Conservation (phyloP, 441 rosid species). For the Jatropha podagrica region DNA sequence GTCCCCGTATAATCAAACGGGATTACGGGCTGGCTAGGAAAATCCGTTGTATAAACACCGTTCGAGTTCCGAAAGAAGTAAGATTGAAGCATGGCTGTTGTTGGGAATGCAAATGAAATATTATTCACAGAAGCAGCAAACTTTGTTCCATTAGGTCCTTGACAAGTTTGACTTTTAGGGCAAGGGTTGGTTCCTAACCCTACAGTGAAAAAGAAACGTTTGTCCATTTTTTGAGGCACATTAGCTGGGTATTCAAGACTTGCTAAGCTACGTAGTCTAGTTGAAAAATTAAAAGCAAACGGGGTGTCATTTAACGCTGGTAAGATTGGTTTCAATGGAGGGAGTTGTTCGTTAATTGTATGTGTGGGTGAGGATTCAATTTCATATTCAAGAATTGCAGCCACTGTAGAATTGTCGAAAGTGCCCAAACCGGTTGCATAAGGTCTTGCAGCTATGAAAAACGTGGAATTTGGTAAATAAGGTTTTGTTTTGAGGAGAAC, state of each 20-base stretch:
- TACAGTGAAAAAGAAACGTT: conserved; percentile 49
- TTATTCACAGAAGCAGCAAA: conserved; percentile 66
- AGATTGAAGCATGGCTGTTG: conserved; percentile 49
- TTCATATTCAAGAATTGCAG: conserved; percentile 56
- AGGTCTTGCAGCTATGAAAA: conserved; percentile 61
- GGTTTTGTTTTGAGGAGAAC: conserved; percentile 60
- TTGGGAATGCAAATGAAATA: conserved; percentile 49
- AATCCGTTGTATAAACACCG: conserved; percentile 51
- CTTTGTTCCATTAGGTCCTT: conserved; percentile 58
- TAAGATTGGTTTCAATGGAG: conserved; percentile 43
- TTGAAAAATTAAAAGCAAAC: conserved; percentile 41
- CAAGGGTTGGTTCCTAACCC: conserved; percentile 62
- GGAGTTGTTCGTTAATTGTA: conserved; percentile 28
- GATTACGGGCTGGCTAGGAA: conserved; percentile 44
- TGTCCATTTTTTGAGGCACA: conserved; percentile 51
- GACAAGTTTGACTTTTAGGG: conserved; percentile 56
- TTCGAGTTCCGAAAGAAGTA: conserved; percentile 38
- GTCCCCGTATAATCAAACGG: conserved; percentile 63
- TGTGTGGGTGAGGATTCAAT: neutral
- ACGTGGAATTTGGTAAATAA: conserved; percentile 41
- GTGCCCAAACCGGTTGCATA: conserved; percentile 58
- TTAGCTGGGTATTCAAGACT: conserved; percentile 45
- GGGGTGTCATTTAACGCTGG: conserved; percentile 53
- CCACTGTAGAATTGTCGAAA: conserved; percentile 60
- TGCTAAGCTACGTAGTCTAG: conserved; percentile 47